phyloP scores from a whole-genome alignment of 2,329 filamentous ascomycete genomes.

The Capronia coronata region DNA sequence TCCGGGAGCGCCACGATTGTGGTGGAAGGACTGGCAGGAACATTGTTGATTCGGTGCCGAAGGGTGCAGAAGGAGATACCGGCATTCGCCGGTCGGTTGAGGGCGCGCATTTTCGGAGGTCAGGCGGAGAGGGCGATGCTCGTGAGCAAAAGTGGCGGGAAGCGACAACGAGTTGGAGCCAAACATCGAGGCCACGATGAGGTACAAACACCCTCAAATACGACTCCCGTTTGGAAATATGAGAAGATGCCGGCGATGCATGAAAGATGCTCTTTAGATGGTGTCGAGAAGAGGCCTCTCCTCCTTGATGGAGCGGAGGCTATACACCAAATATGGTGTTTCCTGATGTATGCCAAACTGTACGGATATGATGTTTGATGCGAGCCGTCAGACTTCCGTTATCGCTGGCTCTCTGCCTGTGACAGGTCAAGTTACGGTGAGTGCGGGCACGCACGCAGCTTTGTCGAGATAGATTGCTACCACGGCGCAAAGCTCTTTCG shows the following conservation, averaged over 20 bases:
- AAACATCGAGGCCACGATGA: conserved; percentile 27
- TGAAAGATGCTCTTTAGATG: conserved; percentile 12
- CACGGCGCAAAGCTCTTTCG: conserved; percentile 27
- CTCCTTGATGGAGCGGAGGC: conserved; percentile 11
- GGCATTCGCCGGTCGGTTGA: conserved; percentile 32
- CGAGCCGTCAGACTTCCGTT: conserved; percentile 12
- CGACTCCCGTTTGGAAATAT: conserved; percentile 1
- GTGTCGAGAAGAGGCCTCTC: conserved; percentile 4
- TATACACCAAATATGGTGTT: conserved; percentile 12
- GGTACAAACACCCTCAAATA: conserved; percentile 2
- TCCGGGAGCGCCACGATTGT: conserved; percentile 33
- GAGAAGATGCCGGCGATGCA: conserved; percentile 2
- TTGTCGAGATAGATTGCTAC: conserved; percentile 11
- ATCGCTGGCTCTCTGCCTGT: conserved; percentile 1
- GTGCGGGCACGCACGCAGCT: conserved; percentile 13
- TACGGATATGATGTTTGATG: conserved; percentile 11
- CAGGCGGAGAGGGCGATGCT: conserved; percentile 27
- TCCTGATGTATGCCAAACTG: conserved; percentile 4
- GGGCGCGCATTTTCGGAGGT: conserved; percentile 24
- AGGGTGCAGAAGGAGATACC: conserved; percentile 30
- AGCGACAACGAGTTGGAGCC: conserved; percentile 24
- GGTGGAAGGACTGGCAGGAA: conserved; percentile 40
- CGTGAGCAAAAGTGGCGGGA: conserved; percentile 22
- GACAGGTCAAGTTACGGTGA: conserved; percentile 17
- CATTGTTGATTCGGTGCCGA: conserved; percentile 35